Evolutionary conservation across 805 yeast species (phyloP).

Genomic region (Starmera caribaea): DNA sequence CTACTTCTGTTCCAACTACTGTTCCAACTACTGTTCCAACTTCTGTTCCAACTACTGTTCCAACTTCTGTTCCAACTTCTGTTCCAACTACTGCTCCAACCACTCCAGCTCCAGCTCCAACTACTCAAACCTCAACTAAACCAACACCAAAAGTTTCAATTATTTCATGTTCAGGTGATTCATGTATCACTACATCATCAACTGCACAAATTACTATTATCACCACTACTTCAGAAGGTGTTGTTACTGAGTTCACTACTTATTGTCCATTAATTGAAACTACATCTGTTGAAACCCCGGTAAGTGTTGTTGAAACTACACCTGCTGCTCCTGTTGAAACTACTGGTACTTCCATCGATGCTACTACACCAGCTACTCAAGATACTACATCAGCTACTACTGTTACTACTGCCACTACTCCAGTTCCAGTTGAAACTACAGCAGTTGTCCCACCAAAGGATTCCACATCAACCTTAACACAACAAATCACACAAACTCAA

Average conservation of each 20-base stretch:
- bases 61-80: neutral
- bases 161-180: conserved; percentile 12
- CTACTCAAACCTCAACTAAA: conserved; percentile 1
- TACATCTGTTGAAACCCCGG: too few relatives aligned
- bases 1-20: conserved; percentile 5
- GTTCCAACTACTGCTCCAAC: neutral
- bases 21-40: conserved; percentile 4
- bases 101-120: conserved; percentile 1
- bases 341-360: conserved; percentile 11
- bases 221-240: conserved; percentile 18
- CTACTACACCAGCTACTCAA: conserved; percentile 12
- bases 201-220: conserved; percentile 16
- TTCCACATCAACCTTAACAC: neutral
- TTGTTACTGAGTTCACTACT: conserved; percentile 22
- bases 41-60: conserved; percentile 1
- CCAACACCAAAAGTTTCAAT: conserved; percentile 6
- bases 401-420: neutral
- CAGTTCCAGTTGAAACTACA: neutral
- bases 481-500: neutral
- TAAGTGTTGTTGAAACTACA: conserved; percentile 15
- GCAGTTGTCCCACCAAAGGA: neutral
- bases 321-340: neutral
- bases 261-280: conserved; percentile 24
- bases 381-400: conserved; percentile 5
- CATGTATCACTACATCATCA: conserved; percentile 17